Evolutionary conservation across 1,284 basidiomycete genomes (phyloP), one percentile per base, ranked within the genome.

Genomic region (Singerocomus inundabilis): DNA sequence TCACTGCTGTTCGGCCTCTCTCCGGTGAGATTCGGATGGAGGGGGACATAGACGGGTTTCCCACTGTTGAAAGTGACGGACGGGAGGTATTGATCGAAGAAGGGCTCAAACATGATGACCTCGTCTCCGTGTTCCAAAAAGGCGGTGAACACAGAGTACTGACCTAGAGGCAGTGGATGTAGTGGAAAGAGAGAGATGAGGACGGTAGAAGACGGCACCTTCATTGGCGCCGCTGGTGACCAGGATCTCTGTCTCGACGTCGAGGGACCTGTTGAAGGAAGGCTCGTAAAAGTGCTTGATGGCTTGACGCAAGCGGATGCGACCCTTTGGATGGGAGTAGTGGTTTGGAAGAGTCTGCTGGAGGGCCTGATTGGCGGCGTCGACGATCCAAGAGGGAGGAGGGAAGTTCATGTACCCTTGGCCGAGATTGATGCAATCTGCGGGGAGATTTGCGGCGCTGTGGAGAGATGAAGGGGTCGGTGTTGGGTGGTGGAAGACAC

Each of bases 41-140:
- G 78, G 3, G 97, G 96, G 7, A 99, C 92, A 64, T 93, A 99
- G 43, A 98, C 86, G 9, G 96, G 93, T 49, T 84, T 87, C 40
- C 93, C 95, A 29, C 89, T 90, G 63, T 97, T 94, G 80, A 97
- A 97, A 25, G 85, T 90, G 49, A 97, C 85, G 9, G 90, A 91
- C 32, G 93, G 88, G 54, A 91, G 81, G 73, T 98, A 99, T 70
- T 99, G 97, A 67, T 98, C 95, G 65, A 98, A 98, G 78, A 93
- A 95, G 6, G 93, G 96, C 72, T 99, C 97, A 64, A 99, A 95
- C 79, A 98, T 85, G 69, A 99, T 95, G 53, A 99, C 97, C 71
- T 98, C 96, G 67, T 99, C 97, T 8, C 88, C 93, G 32, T 82
- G 77, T 55, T 96, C 85, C 41, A 94, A 71, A 73, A 95, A 96